Conservation (phyloP, 805 yeast genomes). For the Yarrowia keelungensis region DNA sequence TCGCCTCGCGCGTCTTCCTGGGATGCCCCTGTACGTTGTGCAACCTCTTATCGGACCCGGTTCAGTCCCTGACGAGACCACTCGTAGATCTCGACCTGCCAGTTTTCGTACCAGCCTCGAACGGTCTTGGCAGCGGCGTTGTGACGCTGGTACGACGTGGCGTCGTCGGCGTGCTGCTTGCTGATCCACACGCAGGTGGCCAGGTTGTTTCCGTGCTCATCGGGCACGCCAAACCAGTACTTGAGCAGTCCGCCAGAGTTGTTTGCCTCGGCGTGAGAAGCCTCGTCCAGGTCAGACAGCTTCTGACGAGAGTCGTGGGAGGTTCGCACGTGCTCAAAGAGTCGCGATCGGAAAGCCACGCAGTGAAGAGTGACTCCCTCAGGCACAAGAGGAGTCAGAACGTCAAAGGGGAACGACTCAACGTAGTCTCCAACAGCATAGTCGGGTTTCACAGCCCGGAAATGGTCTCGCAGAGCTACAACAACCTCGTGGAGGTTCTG, state of each 20-base stretch:
- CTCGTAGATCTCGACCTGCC: slow-evolving; percentile 31
- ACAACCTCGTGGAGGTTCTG: slow-evolving; percentile 14
- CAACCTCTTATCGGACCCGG: background rate
- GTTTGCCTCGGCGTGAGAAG: slow-evolving; percentile 52
- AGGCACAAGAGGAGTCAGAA: slow-evolving; percentile 7
- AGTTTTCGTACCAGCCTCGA: slow-evolving; percentile 28
- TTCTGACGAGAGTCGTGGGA: slow-evolving; percentile 47
- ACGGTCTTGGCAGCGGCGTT: slow-evolving; percentile 23
- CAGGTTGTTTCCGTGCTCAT: slow-evolving; percentile 50
- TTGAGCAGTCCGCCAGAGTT: slow-evolving; percentile 52
- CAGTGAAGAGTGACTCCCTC: slow-evolving; percentile 17
- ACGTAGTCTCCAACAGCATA: slow-evolving; percentile 9
- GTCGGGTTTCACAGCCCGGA: slow-evolving; percentile 8
- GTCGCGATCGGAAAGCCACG: slow-evolving; percentile 51
- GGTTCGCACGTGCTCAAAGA: slow-evolving; percentile 47
- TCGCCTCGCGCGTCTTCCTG: background rate
- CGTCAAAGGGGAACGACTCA: slow-evolving; percentile 14
- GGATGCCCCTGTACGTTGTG: slow-evolving; percentile 28
- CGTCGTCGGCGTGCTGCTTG: slow-evolving; percentile 47
- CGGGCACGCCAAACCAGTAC: slow-evolving; percentile 54
- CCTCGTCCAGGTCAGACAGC: slow-evolving; percentile 49
- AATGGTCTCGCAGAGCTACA: slow-evolving; percentile 1
- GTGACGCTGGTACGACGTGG: background rate
- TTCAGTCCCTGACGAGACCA: slow-evolving; percentile 4
- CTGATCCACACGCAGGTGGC: slow-evolving; percentile 54